Evolutionary conservation across 169 alveolate species (phyloP), one percentile per base, ranked within the genome.

Genomic region (Plasmodium relictum): DNA sequence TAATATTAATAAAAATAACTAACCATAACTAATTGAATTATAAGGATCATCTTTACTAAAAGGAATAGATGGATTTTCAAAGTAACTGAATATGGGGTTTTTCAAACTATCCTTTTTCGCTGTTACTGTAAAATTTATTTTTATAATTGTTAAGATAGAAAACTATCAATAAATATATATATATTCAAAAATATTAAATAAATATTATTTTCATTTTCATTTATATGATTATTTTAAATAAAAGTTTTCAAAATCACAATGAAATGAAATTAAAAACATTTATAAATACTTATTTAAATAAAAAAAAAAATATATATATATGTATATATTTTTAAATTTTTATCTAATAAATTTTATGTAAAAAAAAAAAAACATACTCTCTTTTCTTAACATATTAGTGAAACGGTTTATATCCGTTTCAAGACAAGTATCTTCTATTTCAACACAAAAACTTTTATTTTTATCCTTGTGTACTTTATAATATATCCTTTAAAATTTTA

Each of bases 351-450:
- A 22, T 37, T 54, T 73, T 2, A 18, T 14, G 37, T 48, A 37
- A n/a, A n/a, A 44, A 58, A 74, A 20, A n/a, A 74, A 20, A 24
- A 22, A n/a, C 18, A 42, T 80, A 80, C 89, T 66, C 66, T 80
- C 80, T 42, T 65, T 80, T 54, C 89, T 63, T 22, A 80, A 16
- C 89, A 80, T 80, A 42, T 61, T 52, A 39, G 44, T 80, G 41
- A 80, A 80, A 58, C 31, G 37, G 31, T 80, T 80, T 71, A 80
- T 59, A n/a, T 80, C 80, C 22, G 66, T 71, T 26, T 80, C 76
- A 80, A 80, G 63, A 52, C 73, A 80, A 0, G 89, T 80, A 45
- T 80, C 89, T 65, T 80, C 89, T 50, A 80, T 80, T 59, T 80
- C 89, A 66, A 80, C 89, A 26, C 89, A 80, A 31, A 80, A 80